Percentiles rank a stretch among this genome's conserved stretches.
These are phyloP conservation scores for Fraxinus paxiana DNA, from an alignment of 305 asterid genomes.

Conservation along the genomic window DNA sequence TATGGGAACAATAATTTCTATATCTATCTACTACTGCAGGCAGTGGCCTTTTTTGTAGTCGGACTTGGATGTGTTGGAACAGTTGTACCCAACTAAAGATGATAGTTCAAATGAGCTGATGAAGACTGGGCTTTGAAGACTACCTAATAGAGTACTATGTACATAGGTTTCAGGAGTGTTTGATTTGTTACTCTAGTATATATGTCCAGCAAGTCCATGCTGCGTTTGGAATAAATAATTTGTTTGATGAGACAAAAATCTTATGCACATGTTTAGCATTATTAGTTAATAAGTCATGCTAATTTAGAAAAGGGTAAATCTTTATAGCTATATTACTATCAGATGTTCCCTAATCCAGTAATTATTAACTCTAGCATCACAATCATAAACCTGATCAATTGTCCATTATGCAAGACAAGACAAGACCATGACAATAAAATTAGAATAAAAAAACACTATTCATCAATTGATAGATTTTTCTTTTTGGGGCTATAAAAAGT, in stretches of 20 bases:
- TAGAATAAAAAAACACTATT: not conserved
- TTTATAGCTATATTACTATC: not conserved
- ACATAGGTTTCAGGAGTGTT: slow-evolving; percentile 11
- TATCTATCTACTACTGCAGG: slow-evolving; percentile 71
- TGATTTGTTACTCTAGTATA: slow-evolving; percentile 13
- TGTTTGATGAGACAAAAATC: not conserved
- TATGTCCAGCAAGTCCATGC: slow-evolving; percentile 3
- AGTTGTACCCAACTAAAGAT: slow-evolving; percentile 50
- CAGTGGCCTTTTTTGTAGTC: slow-evolving; percentile 64
- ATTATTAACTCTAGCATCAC: slow-evolving; percentile 7
- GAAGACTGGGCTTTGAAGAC: not conserved
- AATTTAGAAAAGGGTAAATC: not conserved
- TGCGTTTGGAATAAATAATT: not conserved
- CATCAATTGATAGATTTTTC: not conserved
- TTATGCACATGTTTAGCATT: not conserved
- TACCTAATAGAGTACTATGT: slow-evolving; percentile 10
- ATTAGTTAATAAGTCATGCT: slow-evolving; percentile 15
- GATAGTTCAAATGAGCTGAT: slow-evolving; percentile 14
- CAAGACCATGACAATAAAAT: not conserved
- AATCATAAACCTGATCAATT: not conserved
- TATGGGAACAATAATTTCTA: slow-evolving; percentile 61
- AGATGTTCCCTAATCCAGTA: slow-evolving; percentile 4
- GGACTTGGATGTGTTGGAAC: slow-evolving; percentile 76
- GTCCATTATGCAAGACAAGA: not conserved
- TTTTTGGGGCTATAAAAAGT: not conserved